Conservation (phyloP, 1,284 basidiomycete species). For the Anthracocystis panici-leucophaei region DNA sequence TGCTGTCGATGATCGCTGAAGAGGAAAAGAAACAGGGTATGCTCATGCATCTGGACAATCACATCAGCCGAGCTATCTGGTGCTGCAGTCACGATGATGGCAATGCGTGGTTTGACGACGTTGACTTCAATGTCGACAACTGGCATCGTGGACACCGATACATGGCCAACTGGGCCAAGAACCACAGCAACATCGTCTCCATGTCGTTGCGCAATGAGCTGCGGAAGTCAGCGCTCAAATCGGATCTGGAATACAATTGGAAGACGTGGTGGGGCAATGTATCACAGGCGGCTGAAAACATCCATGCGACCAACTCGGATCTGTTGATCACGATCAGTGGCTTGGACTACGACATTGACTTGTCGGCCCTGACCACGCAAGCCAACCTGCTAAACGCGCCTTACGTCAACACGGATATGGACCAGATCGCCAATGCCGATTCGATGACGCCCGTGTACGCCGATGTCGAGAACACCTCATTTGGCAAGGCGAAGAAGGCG, state of each 20-base stretch:
- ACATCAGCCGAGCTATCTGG: constrained; percentile 44
- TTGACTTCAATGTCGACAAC: constrained; percentile 31
- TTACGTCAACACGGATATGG: constrained; percentile 31
- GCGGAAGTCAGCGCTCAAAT: constrained; percentile 25
- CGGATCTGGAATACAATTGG: constrained; percentile 46
- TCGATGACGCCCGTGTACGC: constrained; percentile 24
- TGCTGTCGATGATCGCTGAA: constrained; percentile 32
- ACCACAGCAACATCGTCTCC: constrained; percentile 46
- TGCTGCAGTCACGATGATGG: constrained; percentile 49
- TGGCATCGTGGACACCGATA: constrained; percentile 46
- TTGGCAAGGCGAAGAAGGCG: constrained; percentile 43
- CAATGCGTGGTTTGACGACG: constrained; percentile 46
- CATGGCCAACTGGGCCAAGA: constrained; percentile 51
- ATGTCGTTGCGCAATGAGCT: constrained; percentile 50
- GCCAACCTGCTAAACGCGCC: constrained; percentile 32
- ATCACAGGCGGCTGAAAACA: constrained; percentile 39
- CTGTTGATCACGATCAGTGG: constrained; percentile 50
- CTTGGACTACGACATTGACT: constrained; percentile 48
- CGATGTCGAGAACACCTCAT: constrained; percentile 30
- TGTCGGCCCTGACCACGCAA: constrained; percentile 31
- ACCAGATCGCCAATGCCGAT: constrained; percentile 20
- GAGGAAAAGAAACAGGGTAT: constrained; percentile 40
- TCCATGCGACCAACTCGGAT: constrained; percentile 42
- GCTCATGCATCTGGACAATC: constrained; percentile 49
- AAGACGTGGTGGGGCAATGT: constrained; percentile 46